A percentile compares a stretch with the other conserved stretches of the same genome.
Evolutionary conservation across 768 basidiomycete genomes (phyloP).

Genomic region (Suillus subluteus): DNA sequence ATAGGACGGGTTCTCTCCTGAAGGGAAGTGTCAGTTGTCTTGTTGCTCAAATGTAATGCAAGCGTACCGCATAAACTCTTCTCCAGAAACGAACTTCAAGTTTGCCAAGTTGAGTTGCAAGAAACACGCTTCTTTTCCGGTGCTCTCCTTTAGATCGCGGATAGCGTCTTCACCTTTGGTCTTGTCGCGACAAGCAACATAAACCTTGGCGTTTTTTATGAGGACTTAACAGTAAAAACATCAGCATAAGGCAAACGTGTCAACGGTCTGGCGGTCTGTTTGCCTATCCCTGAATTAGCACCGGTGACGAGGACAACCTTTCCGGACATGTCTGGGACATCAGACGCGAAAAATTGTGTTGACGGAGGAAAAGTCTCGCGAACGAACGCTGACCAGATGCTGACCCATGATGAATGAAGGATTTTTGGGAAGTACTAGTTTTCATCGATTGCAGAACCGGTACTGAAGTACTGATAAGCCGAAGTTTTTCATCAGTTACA

Average conservation of each 20-base stretch:
- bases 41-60: not conserved
- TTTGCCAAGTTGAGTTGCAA: constrained; percentile 51
- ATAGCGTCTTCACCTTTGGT: constrained; percentile 44
- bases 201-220: constrained; percentile 52
- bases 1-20: constrained; percentile 33
- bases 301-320: constrained; percentile 48
- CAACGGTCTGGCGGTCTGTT: constrained; percentile 38
- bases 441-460: no score
- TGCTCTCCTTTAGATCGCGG: constrained; percentile 39
- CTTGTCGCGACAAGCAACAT: constrained; percentile 45
- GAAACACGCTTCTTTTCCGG: constrained; percentile 47
- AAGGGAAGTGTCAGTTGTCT: not conserved
- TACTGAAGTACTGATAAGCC: no score
- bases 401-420: constrained; percentile 14
- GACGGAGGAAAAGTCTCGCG: constrained; percentile 25
- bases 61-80: constrained; percentile 41
- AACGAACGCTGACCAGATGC: constrained; percentile 9
- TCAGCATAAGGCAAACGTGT: not conserved
- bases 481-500: no score
- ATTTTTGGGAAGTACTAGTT: no score
- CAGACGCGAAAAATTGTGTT: constrained; percentile 25
- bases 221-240: constrained; percentile 36
- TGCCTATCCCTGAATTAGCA: constrained; percentile 51
- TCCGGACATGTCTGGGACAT: constrained; percentile 38
- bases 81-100: constrained; percentile 44